These are phyloP conservation scores for Paecilomyces fulvus DNA, from an alignment of 2,329 filamentous ascomycete genomes.

Conservation along the genomic window DNA sequence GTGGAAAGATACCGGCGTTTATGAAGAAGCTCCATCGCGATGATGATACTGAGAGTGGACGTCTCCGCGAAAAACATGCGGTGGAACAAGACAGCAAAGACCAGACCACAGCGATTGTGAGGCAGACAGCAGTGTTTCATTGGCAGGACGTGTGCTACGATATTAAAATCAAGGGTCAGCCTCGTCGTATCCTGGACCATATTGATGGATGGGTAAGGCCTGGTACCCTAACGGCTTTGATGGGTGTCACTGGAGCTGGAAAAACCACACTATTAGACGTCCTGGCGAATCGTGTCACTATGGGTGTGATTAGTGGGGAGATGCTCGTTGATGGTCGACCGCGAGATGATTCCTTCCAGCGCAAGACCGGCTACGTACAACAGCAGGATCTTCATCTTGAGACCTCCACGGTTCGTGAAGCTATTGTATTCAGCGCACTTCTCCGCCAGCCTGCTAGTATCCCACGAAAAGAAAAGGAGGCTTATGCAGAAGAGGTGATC, in stretches of 20 bases:
- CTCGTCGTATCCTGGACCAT: conserved; percentile 68
- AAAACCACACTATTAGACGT: conserved; percentile 88
- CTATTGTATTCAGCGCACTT: conserved; percentile 74
- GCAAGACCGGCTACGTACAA: conserved; percentile 86
- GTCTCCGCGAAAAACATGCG: neutral
- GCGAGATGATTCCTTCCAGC: conserved; percentile 75
- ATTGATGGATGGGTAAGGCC: conserved; percentile 93
- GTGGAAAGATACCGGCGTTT: conserved; percentile 50
- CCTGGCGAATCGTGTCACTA: conserved; percentile 74
- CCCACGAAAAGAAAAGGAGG: conserved; percentile 66
- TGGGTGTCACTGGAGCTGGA: conserved; percentile 83
- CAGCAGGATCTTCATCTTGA: conserved; percentile 85
- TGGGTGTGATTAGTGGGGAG: conserved; percentile 83
- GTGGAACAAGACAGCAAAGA: conserved; percentile 22
- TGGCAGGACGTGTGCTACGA: conserved; percentile 81
- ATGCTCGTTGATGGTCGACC: conserved; percentile 74
- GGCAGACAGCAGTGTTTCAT: conserved; percentile 71
- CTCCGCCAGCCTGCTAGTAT: conserved; percentile 73
- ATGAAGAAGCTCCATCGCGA: conserved; percentile 17
- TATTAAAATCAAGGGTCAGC: conserved; percentile 69
- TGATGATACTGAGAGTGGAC: conserved; percentile 10
- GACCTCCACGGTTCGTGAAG: conserved; percentile 80
- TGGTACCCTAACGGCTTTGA: conserved; percentile 78
- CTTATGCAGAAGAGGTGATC: conserved; percentile 85
- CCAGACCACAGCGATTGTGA: conserved; percentile 42